Percentiles rank a stretch among this genome's conserved stretches.
Conservation (phyloP, 495 filamentous ascomycete genomes). For the Umbilicaria muhlenbergii region DNA sequence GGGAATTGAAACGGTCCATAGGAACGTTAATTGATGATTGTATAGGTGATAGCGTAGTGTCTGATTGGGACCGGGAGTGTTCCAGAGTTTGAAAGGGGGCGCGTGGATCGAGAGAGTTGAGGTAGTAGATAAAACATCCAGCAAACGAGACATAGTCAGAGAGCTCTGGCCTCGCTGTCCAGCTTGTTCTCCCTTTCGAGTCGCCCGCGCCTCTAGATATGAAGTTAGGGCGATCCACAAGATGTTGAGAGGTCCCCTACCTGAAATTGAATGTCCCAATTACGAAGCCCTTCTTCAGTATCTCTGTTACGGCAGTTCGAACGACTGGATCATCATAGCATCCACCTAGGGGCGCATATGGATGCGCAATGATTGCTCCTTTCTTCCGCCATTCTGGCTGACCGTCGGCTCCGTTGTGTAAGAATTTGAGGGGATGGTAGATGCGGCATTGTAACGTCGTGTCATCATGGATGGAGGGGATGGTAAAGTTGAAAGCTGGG, state of each 20-base stretch:
- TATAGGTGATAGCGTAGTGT: not conserved
- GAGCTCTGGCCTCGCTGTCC: constrained; percentile 67
- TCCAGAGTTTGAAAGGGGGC: not conserved
- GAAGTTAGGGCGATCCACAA: not conserved
- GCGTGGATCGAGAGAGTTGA: constrained; percentile 26
- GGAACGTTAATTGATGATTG: not conserved
- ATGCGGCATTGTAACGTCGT: constrained; percentile 62
- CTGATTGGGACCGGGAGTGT: not conserved
- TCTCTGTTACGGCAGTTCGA: constrained; percentile 37
- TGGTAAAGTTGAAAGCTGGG: constrained; percentile 55
- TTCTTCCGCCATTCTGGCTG: constrained; percentile 26
- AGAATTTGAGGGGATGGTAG: constrained; percentile 25
- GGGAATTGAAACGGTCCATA: not conserved
- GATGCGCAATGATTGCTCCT: constrained; percentile 75
- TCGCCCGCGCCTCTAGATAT: constrained; percentile 53
- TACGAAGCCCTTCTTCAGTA: constrained; percentile 52
- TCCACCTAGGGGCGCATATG: constrained; percentile 79
- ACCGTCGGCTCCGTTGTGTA: not conserved
- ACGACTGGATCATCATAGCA: constrained; percentile 74
- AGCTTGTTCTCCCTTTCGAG: constrained; percentile 65
- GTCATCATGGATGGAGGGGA: constrained; percentile 74
- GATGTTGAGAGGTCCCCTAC: constrained; percentile 25
- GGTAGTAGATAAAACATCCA: constrained; percentile 60
- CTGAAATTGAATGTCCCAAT: constrained; percentile 90
- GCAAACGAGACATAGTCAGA: constrained; percentile 68